These are phyloP conservation scores for Massarina eburnea DNA, from an alignment of 2,329 filamentous ascomycete species.

Conservation along the genomic window DNA sequence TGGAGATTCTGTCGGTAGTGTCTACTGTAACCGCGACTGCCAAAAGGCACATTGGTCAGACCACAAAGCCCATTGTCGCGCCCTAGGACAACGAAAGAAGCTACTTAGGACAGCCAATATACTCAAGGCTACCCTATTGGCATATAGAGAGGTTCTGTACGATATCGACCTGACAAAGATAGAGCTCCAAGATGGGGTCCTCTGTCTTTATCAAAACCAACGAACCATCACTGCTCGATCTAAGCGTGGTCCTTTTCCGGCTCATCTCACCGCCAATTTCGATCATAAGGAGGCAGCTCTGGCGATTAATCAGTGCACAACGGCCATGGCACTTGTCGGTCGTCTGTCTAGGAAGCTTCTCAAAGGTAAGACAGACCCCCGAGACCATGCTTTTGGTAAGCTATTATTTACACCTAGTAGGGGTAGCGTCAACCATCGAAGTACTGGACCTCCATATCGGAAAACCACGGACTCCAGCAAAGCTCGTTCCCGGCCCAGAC, in stretches of 20 bases:
- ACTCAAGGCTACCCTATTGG: slow-evolving; percentile 8
- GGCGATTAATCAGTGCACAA: slow-evolving; percentile 8
- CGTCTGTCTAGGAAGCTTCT: slow-evolving; percentile 8
- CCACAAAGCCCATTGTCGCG: slow-evolving; percentile 8
- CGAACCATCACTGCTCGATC: slow-evolving; percentile 2
- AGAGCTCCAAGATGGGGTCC: slow-evolving; percentile 6
- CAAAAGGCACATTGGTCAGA: slow-evolving; percentile 6
- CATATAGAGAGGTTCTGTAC: slow-evolving; percentile 8
- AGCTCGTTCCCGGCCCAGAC: slow-evolving; percentile 7
- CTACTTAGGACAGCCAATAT: slow-evolving; percentile 7
- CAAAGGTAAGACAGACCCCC: slow-evolving; percentile 2
- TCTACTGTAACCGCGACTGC: slow-evolving; percentile 10
- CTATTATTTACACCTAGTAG: slow-evolving; percentile 4
- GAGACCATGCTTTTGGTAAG: neutral
- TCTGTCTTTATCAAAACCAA: slow-evolving; percentile 8
- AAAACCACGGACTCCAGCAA: slow-evolving; percentile 6
- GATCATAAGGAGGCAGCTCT: slow-evolving; percentile 7
- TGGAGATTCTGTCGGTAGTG: slow-evolving; percentile 4
- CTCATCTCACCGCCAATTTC: slow-evolving; percentile 9
- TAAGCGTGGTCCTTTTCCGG: slow-evolving; percentile 7
- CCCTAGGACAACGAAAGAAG: slow-evolving; percentile 9
- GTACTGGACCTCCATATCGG: slow-evolving; percentile 7
- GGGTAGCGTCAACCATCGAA: slow-evolving; percentile 8
- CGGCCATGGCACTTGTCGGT: slow-evolving; percentile 8
- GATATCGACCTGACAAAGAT: slow-evolving; percentile 9